These are phyloP conservation scores for Pyrenula massariospora DNA, from an alignment of 495 filamentous ascomycete species.

Conservation along the genomic window DNA sequence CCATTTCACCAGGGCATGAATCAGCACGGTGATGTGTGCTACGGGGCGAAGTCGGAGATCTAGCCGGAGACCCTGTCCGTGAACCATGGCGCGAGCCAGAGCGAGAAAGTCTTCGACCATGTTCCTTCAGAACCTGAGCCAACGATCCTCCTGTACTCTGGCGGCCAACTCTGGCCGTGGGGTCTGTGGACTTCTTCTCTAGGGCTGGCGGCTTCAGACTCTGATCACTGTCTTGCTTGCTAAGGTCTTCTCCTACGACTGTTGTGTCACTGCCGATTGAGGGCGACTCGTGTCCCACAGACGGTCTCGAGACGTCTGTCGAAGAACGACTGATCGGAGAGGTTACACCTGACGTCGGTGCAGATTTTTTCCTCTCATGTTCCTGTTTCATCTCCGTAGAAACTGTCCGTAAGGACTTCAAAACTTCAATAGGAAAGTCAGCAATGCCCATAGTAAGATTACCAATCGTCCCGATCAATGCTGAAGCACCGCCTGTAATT, in stretches of 20 bases:
- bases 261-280: not conserved
- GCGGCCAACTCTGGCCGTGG: not conserved
- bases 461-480: conserved; percentile 62
- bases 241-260: not conserved
- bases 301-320: not conserved
- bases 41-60: conserved; percentile 4
- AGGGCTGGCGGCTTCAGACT: not conserved
- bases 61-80: conserved; percentile 3
- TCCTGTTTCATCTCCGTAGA: conserved; percentile 1
- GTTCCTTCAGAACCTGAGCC: not conserved
- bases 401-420: conserved; percentile 25
- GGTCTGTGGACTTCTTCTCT: not conserved
- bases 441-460: conserved; percentile 71
- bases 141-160: not conserved
- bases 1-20: not conserved
- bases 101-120: not conserved
- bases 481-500: conserved; percentile 57
- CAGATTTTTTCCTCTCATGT: not conserved
- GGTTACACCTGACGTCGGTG: not conserved
- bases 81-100: conserved; percentile 3
- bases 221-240: not conserved
- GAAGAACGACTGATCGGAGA: not conserved
- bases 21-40: not conserved
- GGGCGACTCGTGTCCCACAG: not conserved
- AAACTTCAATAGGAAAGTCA: conserved; percentile 68